phyloP scores from a whole-genome alignment of 2,329 filamentous ascomycete species.

The Scortechinia acanthostroma region DNA sequence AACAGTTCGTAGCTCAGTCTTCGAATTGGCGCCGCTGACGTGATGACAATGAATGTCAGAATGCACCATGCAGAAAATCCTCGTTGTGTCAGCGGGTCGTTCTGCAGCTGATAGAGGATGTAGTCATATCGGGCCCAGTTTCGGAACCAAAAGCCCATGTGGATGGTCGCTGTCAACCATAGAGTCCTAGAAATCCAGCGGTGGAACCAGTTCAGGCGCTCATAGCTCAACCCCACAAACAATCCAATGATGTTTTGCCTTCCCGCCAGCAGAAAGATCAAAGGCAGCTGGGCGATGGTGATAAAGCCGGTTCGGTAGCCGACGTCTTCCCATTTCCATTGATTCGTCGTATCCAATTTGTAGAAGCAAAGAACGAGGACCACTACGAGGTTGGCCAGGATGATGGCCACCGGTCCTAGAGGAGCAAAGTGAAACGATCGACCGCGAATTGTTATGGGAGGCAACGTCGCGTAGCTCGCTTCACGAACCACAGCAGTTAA shows the following conservation, averaged over 20 bases:
- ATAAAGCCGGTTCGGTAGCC: constrained; percentile 46
- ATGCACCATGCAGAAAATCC: constrained; percentile 43
- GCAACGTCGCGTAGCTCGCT: constrained; percentile 33
- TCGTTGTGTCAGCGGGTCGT: constrained; percentile 35
- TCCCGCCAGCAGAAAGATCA: constrained; percentile 45
- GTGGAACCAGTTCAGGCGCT: constrained; percentile 41
- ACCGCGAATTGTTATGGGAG: constrained; percentile 16
- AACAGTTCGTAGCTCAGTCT: constrained; percentile 42
- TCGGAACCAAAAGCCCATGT: constrained; percentile 43
- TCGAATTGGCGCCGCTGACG: constrained; percentile 38
- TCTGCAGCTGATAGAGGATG: constrained; percentile 33
- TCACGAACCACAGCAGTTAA: constrained; percentile 44
- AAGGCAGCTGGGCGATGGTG: constrained; percentile 40
- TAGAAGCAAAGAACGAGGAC: constrained; percentile 48
- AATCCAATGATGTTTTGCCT: constrained; percentile 44
- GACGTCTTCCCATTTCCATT: constrained; percentile 43
- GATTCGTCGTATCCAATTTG: constrained; percentile 36
- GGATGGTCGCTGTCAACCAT: constrained; percentile 41
- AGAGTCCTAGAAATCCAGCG: constrained; percentile 39
- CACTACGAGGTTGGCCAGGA: constrained; percentile 35
- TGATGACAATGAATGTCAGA: constrained; percentile 38
- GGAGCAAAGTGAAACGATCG: constrained; percentile 19
- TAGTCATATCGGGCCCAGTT: constrained; percentile 42
- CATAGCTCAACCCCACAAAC: constrained; percentile 35
- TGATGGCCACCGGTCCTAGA: constrained; percentile 25